phyloP scores from a whole-genome alignment of 83 land plant genomes.

The Isoetes engelmannii region DNA sequence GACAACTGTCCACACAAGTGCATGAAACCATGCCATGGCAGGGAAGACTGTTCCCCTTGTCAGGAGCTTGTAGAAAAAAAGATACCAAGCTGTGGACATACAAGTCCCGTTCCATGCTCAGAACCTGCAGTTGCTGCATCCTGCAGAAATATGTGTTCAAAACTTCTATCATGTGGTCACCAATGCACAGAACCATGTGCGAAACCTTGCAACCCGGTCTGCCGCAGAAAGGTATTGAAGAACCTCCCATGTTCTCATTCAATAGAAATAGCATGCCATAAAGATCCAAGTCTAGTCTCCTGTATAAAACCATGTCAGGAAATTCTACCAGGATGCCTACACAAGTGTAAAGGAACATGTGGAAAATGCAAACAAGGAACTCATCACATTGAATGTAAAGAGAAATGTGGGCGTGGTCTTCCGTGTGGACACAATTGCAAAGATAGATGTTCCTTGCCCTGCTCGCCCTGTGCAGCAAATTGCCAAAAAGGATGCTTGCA shows the following conservation, averaged over 20 bases:
- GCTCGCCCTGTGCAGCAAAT: conserved; percentile 18
- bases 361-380: conserved; percentile 26
- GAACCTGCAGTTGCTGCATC: not conserved
- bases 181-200: conserved; percentile 15
- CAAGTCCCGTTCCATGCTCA: conserved; percentile 7
- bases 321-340: conserved; percentile 17
- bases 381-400: conserved; percentile 15
- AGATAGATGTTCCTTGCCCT: conserved; percentile 15
- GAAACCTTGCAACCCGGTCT: not conserved
- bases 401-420: conserved; percentile 15
- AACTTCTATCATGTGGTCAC: conserved; percentile 9
- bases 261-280: conserved; percentile 6
- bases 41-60: conserved; percentile 16
- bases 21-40: conserved; percentile 11
- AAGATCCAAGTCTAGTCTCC: conserved; percentile 7
- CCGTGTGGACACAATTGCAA: conserved; percentile 26
- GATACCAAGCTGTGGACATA: conserved; percentile 23
- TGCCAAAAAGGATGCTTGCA: conserved; percentile 27
- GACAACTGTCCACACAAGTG: conserved; percentile 11
- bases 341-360: conserved; percentile 24
- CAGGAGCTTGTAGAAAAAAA: conserved; percentile 3
- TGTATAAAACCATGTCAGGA: conserved; percentile 17
- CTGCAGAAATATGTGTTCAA: conserved; percentile 9
- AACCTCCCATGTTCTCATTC: conserved; percentile 21
- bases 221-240: conserved; percentile 4